Conservation (phyloP, 768 basidiomycete genomes). For the Tremella yokohamensis region DNA sequence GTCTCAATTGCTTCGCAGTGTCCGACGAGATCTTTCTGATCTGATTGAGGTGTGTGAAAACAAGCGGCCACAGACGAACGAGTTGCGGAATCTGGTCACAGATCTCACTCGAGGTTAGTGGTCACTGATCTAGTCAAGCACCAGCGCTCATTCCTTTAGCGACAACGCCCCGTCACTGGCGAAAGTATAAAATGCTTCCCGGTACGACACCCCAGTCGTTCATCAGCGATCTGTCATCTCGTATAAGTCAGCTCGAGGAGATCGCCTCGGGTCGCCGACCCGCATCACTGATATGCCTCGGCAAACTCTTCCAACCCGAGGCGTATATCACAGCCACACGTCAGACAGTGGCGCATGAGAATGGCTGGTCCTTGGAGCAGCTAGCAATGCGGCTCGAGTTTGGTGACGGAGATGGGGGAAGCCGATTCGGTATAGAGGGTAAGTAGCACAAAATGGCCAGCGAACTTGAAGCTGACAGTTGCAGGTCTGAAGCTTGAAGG, state of each 20-base stretch:
- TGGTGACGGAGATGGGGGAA: slow-evolving; percentile 70
- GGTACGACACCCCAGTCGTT: slow-evolving; percentile 77
- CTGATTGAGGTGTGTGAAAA: slow-evolving; percentile 82
- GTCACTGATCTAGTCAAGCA: not conserved
- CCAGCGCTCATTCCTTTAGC: slow-evolving; percentile 56
- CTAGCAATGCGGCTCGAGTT: slow-evolving; percentile 74
- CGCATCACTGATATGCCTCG: slow-evolving; percentile 66
- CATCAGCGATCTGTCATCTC: slow-evolving; percentile 74
- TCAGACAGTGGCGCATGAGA: slow-evolving; percentile 89
- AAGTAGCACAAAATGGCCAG: slow-evolving; percentile 38
- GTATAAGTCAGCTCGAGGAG: slow-evolving; percentile 75
- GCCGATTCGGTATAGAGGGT: slow-evolving; percentile 86
- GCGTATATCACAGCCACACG: slow-evolving; percentile 93
- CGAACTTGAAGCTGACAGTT: not conserved
- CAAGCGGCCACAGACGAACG: slow-evolving; percentile 89
- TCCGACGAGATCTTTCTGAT: slow-evolving; percentile 74
- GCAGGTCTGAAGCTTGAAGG: slow-evolving; percentile 83
- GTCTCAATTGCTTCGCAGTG: slow-evolving; percentile 68
- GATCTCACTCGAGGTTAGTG: slow-evolving; percentile 76
- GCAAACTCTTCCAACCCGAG: slow-evolving; percentile 92
- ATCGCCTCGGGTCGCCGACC: slow-evolving; percentile 55
- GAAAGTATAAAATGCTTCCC: slow-evolving; percentile 79
- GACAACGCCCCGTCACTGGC: slow-evolving; percentile 83
- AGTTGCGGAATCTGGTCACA: slow-evolving; percentile 85
- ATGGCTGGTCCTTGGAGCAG: slow-evolving; percentile 89